Base-by-base conservation (phyloP, 768 basidiomycete genomes). In the Sarcodon sp. region DNA sequence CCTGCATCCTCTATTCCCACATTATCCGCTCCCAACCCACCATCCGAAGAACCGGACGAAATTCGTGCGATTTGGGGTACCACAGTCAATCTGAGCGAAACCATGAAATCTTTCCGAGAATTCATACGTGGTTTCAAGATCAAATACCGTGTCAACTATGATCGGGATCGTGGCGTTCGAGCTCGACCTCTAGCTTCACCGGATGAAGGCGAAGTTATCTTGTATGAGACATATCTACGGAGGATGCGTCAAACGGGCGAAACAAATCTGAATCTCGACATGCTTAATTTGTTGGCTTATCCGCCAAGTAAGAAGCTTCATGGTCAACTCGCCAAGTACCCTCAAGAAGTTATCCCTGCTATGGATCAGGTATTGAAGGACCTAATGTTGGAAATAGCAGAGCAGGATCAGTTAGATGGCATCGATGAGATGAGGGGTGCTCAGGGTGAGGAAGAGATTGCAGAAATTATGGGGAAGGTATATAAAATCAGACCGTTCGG, bases 281-380 rank as follows among this genome's bases (percentile, higher is more conserved):
- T 87, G 61, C 57, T 73, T 56, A 96, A 99, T 62, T 66, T 99
- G 11, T 71, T 83, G 33, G 80, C 93, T 2, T 99, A 87, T 62
- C 87, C 90, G 0, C 79, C 83, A 9, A 79, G 79, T 50, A 81
- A 77, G 59, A 96, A 91, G 62, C 69, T 99, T 12, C 78, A 89
- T 59, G 68, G 68, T 15, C 91, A 96, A 59, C 75, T 99, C 4
- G 64, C 80, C 51, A 92, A 90, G 58, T 98, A 96, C 64, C 96
- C 96, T 0, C 93, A 98, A 63, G 96, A 99, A 70, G 83, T 97
- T 43, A 75, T 99, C 44, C 94, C 96, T 1, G 89, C 88, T 18
- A 92, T 97, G 86, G 96, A 99, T 70, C 89, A 94, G 57, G 83
- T 91, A 0, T 67, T 98, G 55, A 92, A 93, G 65, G 94, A 97